These are phyloP conservation scores for Stemphylium lycopersici DNA, from an alignment of 2,329 filamentous ascomycete genomes.

Conservation along the genomic window DNA sequence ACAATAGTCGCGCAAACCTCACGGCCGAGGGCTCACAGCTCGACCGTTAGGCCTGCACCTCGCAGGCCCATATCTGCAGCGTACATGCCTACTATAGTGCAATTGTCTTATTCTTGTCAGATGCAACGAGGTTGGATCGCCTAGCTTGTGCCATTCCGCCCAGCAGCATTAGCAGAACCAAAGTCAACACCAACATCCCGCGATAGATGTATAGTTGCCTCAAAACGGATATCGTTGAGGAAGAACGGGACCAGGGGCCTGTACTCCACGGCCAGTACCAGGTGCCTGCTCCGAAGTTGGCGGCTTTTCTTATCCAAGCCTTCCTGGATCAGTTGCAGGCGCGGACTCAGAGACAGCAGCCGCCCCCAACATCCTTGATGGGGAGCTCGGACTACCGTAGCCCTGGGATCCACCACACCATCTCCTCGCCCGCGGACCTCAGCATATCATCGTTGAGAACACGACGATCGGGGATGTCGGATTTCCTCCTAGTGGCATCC, in stretches of 20 bases:
- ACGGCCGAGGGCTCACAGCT: constrained; percentile 13
- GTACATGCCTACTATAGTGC: constrained; percentile 1
- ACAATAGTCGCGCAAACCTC: constrained; percentile 34
- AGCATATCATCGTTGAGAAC: constrained; percentile 16
- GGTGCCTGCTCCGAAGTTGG: constrained; percentile 10
- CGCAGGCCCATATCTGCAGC: constrained; percentile 9
- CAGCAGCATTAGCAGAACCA: not conserved
- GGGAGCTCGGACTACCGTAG: constrained; percentile 26
- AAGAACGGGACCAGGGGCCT: constrained; percentile 13
- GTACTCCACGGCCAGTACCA: constrained; percentile 7
- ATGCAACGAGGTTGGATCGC: constrained; percentile 1
- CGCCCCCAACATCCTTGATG: constrained; percentile 26
- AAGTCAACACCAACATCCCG: not conserved
- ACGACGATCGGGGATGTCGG: constrained; percentile 25
- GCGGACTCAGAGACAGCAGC: constrained; percentile 20
- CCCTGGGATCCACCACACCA: constrained; percentile 21
- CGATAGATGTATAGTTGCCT: constrained; percentile 20
- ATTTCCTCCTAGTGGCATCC: constrained; percentile 9
- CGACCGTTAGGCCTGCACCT: constrained; percentile 3
- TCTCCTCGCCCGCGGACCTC: constrained; percentile 14
- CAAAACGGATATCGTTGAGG: constrained; percentile 25
- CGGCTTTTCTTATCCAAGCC: constrained; percentile 20
- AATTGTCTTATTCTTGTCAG: constrained; percentile 1
- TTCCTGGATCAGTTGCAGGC: constrained; percentile 15
- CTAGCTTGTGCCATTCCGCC: constrained; percentile 1